Evolutionary conservation across 2,329 filamentous ascomycete species (phyloP).

Genomic region (Hypoxylon rubiginosum): DNA sequence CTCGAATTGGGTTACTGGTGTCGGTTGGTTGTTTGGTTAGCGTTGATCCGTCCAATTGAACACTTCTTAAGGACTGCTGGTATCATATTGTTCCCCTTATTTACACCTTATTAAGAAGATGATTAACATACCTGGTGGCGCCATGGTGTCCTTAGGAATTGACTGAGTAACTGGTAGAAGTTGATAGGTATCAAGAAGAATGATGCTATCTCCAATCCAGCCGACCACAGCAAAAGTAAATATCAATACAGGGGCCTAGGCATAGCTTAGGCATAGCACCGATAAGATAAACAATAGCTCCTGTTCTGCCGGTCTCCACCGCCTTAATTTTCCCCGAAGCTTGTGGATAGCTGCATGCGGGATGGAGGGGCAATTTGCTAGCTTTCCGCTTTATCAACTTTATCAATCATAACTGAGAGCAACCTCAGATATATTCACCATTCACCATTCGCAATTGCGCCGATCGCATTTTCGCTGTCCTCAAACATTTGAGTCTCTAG

Average conservation of each 20-base stretch:
- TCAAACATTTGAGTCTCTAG: not conserved
- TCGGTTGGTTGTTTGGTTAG: slow-evolving; percentile 41
- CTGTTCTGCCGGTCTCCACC: slow-evolving; percentile 35
- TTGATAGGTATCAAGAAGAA: not conserved
- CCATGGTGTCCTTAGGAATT: slow-evolving; percentile 27
- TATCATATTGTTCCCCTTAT: not conserved
- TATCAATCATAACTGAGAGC: not conserved
- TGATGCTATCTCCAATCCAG: slow-evolving; percentile 6
- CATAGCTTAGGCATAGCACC: not conserved
- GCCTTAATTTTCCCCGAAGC: slow-evolving; percentile 42
- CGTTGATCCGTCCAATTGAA: not conserved
- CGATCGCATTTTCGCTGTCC: not conserved
- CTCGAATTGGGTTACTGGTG: slow-evolving; percentile 81
- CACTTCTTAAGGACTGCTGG: not conserved
- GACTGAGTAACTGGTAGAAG: not conserved
- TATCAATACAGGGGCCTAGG: slow-evolving; percentile 37
- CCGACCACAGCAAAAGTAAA: slow-evolving; percentile 34
- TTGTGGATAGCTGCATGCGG: slow-evolving; percentile 38
- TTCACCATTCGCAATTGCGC: not conserved
- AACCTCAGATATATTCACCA: no score
- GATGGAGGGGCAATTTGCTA: slow-evolving; percentile 49
- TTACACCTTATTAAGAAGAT: not conserved
- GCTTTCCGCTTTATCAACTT: slow-evolving; percentile 22
- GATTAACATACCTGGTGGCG: slow-evolving; percentile 35
- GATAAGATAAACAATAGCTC: slow-evolving; percentile 34